Evolutionary conservation across 2,329 filamentous ascomycete genomes (phyloP).

Genomic region (Stachybotrys chartarum): DNA sequence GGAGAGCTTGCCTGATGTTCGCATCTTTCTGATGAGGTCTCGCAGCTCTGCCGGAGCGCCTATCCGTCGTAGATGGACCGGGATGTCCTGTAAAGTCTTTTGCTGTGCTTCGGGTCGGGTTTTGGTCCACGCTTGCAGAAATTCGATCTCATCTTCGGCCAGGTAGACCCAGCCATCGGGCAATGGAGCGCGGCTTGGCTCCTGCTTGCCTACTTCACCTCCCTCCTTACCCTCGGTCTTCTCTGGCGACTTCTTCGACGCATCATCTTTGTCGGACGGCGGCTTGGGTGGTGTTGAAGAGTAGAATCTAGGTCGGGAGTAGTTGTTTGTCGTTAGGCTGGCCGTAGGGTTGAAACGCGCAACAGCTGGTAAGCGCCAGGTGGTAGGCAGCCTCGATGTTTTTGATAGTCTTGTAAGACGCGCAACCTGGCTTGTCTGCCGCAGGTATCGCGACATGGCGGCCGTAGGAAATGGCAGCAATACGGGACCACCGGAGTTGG

Average conservation of each 20-base stretch:
- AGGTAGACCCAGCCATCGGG: constrained; percentile 41
- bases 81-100: constrained; percentile 48
- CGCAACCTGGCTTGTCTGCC: constrained; percentile 60
- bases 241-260: constrained; percentile 7
- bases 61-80: constrained; percentile 56
- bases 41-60: constrained; percentile 65
- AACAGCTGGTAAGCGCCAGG: constrained; percentile 25
- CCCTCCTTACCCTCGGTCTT: not conserved
- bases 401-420: constrained; percentile 52
- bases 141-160: constrained; percentile 37
- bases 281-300: constrained; percentile 25
- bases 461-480: constrained; percentile 19
- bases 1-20: constrained; percentile 47
- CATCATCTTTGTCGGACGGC: constrained; percentile 12
- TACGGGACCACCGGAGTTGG: constrained; percentile 26
- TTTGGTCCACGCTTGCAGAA: constrained; percentile 53
- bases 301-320: constrained; percentile 24
- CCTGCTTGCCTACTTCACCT: constrained; percentile 22
- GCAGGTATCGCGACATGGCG: constrained; percentile 59
- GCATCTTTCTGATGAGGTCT: constrained; percentile 47
- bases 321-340: constrained; percentile 13
- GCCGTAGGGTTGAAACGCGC: constrained; percentile 20
- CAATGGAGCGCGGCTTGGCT: constrained; percentile 24
- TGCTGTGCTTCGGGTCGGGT: constrained; percentile 57
- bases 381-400: constrained; percentile 42